A percentile compares a stretch with the other conserved stretches of the same genome.
phyloP scores from a whole-genome alignment of 1,284 basidiomycete genomes.

The Ceratobasidium sp. region DNA sequence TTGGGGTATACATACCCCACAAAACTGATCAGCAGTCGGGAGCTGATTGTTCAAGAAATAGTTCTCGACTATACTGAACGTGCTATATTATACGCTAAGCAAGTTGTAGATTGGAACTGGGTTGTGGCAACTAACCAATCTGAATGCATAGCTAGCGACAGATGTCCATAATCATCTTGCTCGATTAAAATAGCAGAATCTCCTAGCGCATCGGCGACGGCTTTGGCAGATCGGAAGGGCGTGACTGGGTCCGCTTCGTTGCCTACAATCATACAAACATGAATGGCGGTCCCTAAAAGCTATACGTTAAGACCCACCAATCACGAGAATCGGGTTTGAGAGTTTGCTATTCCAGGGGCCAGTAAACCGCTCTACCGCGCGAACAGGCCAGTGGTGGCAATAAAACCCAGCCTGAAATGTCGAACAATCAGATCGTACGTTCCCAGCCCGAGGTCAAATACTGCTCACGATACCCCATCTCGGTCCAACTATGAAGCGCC shows the following conservation, averaged over 20 bases:
- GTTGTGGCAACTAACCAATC: not conserved
- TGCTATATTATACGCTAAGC: not conserved
- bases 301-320: conserved; percentile 6
- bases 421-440: not conserved
- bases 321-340: conserved; percentile 47
- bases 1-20: conserved; percentile 16
- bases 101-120: no score
- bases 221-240: conserved; percentile 35
- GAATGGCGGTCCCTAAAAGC: not conserved
- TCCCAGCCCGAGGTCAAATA: not conserved
- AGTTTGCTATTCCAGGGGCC: conserved; percentile 44
- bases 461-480: not conserved
- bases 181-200: conserved; percentile 43
- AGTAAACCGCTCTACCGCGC: conserved; percentile 44
- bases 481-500: conserved; percentile 8
- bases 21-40: conserved; percentile 30
- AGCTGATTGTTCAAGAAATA: conserved; percentile 43
- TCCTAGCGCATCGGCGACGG: conserved; percentile 42
- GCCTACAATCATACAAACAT: not conserved
- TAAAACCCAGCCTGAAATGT: not conserved
- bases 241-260: conserved; percentile 46
- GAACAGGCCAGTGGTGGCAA: conserved; percentile 43
- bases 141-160: conserved; percentile 25
- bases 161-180: conserved; percentile 43
- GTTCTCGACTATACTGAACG: conserved; percentile 19